Base-by-base conservation (phyloP, 129 eudicot species). In the Heracleum sosnowskyi region DNA sequence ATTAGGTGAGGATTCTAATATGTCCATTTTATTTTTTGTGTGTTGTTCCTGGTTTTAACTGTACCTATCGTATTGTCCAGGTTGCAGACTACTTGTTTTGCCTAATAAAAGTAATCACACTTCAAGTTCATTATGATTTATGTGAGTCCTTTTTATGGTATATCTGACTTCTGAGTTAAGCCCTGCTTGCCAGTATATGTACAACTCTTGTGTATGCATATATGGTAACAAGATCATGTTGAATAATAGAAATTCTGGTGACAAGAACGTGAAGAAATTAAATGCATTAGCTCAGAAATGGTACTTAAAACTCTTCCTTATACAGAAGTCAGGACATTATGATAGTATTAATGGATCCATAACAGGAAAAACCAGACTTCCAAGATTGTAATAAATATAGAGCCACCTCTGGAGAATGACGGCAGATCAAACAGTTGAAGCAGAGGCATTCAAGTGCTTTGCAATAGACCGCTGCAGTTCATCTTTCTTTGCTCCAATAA, bases 1-100 rank as follows among this genome's bases (percentile, higher is more conserved):
- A 86, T 79, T 86, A 81, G 91, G 91, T 83, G 81, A 55, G 96
- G 96, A 81, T 88, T 91, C 89, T 88, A 76, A 36, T 69, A 85
- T 17, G 44, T 33, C 41, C 74, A 69, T 33, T 33, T 33, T 33
- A 31, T 68, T 68, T 35, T 0, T 33, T 33, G n/a, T 33, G 73
- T 68, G 29, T 35, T 69, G 7, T 69, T 69, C 12, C 17, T 16
- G n/a, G 44, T 69, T 69, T 18, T 15, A 68, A 69, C 44, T 36
- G 74, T 36, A 69, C 44, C 44, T 69, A 11, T 18, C 46, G 17
- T 22, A 24, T 33, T 35, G 40, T 33, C n/a, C 11, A 29, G 73
- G 28, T 34, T 69, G 74, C 46, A 69, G 72, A 13, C 39, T 15
- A 4, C 40, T 33, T 29, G 39, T 33, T 66, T 66, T 66, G 72